Base-by-base conservation (phyloP, 169 alveolate genomes). In the Besnoitia besnoiti region DNA sequence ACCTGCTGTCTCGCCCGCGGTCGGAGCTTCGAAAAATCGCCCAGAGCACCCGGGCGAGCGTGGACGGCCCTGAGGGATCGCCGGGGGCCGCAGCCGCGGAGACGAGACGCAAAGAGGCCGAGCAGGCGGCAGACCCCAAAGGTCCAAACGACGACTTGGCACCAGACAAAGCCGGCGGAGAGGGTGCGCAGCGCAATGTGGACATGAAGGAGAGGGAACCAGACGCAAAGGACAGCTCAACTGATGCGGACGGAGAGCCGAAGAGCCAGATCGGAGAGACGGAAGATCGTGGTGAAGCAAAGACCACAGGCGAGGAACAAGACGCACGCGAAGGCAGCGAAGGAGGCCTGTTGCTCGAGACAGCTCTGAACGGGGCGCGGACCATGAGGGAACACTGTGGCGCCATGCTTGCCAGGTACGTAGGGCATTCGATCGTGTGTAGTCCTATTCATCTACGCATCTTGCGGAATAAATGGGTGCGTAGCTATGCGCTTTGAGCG, bases 361-460 rank as follows among this genome's bases (percentile, higher is more conserved):
- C 44, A 16, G n/a, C 80, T 40, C 62, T 85, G 46, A 35, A n/a
- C 33, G 75, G 62, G 46, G 30, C 46, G 42, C 80, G 90, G 33
- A 62, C 93, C 40, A 75, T 85, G 85, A 84, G 85, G 85, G 90
- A 90, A 49, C 93, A 90, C 93, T 90, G 93, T 51, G 90, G 55
- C 30, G 93, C 67, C 5, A 85, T 51, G 82, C 85, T 90, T 77
- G 90, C 80, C 21, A 76, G 80, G 93, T 90, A 39, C 19, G 92
- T 37, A n/a, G n/a, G n/a, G n/a, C n/a, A n/a, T n/a, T n/a, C n/a
- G n/a, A n/a, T n/a, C n/a, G n/a, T n/a, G n/a, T n/a, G n/a, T n/a
- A n/a, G n/a, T n/a, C n/a, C n/a, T n/a, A n/a, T n/a, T n/a, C n/a
- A n/a, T n/a, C n/a, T n/a, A n/a, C n/a, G n/a, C n/a, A n/a, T n/a